A percentile compares a stretch with the other conserved stretches of the same genome.
These are phyloP conservation scores for Pestalotiopsis sp. DNA, from an alignment of 2,329 filamentous ascomycete genomes.

Conservation along the genomic window DNA sequence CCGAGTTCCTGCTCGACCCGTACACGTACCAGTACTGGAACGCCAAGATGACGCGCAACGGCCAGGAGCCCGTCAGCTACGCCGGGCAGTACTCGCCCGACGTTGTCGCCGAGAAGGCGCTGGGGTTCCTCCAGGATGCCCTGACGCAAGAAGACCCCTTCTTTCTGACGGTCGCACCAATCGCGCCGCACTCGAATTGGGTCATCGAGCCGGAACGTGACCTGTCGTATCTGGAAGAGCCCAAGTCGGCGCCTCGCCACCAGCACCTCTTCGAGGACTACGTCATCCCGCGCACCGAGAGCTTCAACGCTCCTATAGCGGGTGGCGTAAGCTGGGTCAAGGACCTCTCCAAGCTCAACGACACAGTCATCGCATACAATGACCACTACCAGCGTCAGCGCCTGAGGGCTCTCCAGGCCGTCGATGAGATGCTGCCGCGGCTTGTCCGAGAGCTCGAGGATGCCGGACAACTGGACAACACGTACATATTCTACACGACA, in stretches of 20 bases:
- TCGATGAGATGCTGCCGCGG: conserved; percentile 56
- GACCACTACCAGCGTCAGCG: conserved; percentile 55
- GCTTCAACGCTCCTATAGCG: conserved; percentile 58
- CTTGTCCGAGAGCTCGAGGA: conserved; percentile 43
- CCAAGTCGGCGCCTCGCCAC: conserved; percentile 64
- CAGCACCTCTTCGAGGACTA: conserved; percentile 61
- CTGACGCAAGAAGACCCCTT: conserved; percentile 59
- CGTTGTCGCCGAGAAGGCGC: conserved; percentile 60
- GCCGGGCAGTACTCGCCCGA: conserved; percentile 49
- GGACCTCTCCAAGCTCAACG: conserved; percentile 28
- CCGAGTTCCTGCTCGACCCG: conserved; percentile 47
- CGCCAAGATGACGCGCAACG: conserved; percentile 63
- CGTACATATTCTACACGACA: conserved; percentile 59
- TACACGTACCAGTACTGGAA: conserved; percentile 71
- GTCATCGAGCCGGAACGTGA: neutral
- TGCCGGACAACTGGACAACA: conserved; percentile 60
- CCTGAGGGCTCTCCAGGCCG: conserved; percentile 51
- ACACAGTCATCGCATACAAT: conserved; percentile 49
- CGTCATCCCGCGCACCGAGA: conserved; percentile 61
- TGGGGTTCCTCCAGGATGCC: conserved; percentile 64
- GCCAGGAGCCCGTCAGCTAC: conserved; percentile 42
- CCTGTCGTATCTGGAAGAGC: conserved; percentile 45
- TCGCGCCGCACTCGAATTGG: conserved; percentile 65
- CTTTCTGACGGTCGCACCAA: conserved; percentile 67
- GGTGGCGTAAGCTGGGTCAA: neutral